Conservation (phyloP, 169 alveolate species). For the Eimeria necatrix region DNA sequence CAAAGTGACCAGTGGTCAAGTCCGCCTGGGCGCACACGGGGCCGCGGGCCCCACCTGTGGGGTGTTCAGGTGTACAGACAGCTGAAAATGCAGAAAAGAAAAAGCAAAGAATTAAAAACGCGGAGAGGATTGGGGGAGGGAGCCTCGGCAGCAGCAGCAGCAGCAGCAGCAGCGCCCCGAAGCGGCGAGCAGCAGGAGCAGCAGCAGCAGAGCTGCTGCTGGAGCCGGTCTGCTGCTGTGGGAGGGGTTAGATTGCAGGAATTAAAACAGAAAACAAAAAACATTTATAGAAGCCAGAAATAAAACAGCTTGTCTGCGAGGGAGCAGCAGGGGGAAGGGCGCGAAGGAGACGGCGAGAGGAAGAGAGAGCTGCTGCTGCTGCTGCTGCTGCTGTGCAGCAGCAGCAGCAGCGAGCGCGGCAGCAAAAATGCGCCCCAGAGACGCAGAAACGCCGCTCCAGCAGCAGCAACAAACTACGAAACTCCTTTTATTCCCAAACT, state of each 20-base stretch:
- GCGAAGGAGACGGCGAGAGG: no score
- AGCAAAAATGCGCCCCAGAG: neutral
- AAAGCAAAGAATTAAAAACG: no score
- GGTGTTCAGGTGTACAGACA: no score
- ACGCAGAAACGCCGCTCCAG: neutral
- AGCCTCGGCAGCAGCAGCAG: neutral
- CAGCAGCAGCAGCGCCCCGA: neutral
- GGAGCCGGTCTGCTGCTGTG: no score
- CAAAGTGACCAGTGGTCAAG: neutral
- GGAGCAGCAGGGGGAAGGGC: neutral
- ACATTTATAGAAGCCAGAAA: neutral
- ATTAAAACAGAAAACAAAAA: neutral
- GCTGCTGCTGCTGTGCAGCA: neutral
- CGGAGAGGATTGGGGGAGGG: no score
- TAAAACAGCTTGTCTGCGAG: neutral
- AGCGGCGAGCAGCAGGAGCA: no score
- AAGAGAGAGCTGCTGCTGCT: neutral
- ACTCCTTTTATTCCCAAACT: no score
- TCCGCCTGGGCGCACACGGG: neutral
- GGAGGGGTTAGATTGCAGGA: no score
- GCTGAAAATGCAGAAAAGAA: no score
- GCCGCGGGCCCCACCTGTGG: no score
- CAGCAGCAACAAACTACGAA: neutral
- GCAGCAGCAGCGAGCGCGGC: slow-evolving; percentile 26
- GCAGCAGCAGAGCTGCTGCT: no score